Evolutionary conservation across 805 yeast species (phyloP), one percentile per base, ranked within the genome.

Genomic region (Candida easanensis): DNA sequence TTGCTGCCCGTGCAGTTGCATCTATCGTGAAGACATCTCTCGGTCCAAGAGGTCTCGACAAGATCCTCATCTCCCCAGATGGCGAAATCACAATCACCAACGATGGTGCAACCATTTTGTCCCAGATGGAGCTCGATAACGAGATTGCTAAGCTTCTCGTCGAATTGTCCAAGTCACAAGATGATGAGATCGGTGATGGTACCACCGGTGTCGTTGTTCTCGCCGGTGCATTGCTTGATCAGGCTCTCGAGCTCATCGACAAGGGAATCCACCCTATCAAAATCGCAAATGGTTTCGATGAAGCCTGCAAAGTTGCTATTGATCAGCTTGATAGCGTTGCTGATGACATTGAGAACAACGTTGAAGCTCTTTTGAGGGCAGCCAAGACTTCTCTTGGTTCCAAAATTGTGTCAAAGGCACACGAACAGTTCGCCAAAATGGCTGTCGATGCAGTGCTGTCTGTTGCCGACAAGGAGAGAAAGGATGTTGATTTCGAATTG

Each of bases 1-100:
- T 88, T 42, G 98, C 98, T 27, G 97, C 98, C 23, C 77, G 96
- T 64, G 84, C 96, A 7, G 97, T 93, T 40, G 88, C 98, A 11
- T 83, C 90, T 26, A 88, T 93, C 46, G 83, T 93, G 50, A 88
- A 84, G 61, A 86, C 97, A 1, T 88, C 97, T 1, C 71, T 93
- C 51, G 99, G 99, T 9, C 99, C 99, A 39, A 80, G 99, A 62
- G 99, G 99, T n/a, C 71, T 95, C 58, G 99, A 93, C 66, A 93
- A 93, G 71, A 93, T 93, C 58, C 75, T 93, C 53, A 87, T 93
- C 51, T 80, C 90, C 40, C 98, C 93, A 23, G 99, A 95, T 63
- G 98, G 99, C 17, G 98, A 93, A 46, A 93, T 93, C 65, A 93
- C 97, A 43, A 91, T 93, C 57, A 93, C 99, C 38, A 93, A 93